These are phyloP conservation scores for Knufia fluminis DNA, from an alignment of 2,329 filamentous ascomycete genomes.

Conservation along the genomic window DNA sequence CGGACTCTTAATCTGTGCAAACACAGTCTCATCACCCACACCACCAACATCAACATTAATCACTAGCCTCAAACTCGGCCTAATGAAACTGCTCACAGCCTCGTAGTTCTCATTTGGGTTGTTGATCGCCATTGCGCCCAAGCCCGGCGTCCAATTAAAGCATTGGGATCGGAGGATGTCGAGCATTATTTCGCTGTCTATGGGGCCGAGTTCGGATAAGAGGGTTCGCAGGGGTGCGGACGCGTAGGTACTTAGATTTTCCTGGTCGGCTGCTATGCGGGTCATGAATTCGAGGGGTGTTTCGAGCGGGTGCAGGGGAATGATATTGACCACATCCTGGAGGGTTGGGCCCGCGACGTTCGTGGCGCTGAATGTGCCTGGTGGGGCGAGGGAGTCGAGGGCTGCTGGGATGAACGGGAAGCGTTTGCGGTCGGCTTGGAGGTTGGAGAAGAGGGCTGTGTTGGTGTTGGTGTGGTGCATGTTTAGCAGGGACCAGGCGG, in stretches of 20 bases:
- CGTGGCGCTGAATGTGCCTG: conserved; percentile 1
- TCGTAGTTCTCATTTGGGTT: conserved; percentile 5
- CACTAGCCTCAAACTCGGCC: conserved; percentile 6
- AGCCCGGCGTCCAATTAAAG: conserved; percentile 4
- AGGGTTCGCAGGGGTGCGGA: conserved; percentile 1
- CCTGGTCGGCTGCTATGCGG: neutral
- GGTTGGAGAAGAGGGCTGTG: conserved; percentile 3
- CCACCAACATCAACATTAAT: conserved; percentile 6
- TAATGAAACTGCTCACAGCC: neutral
- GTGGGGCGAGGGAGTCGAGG: neutral
- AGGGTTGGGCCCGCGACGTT: conserved; percentile 2
- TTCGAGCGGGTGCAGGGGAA: neutral
- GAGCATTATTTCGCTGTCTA: conserved; percentile 1
- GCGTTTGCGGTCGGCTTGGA: conserved; percentile 3
- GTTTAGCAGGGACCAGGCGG: conserved; percentile 7
- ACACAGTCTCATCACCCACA: conserved; percentile 1
- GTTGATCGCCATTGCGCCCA: neutral
- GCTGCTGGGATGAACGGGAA: conserved; percentile 4
- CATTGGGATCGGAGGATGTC: conserved; percentile 1
- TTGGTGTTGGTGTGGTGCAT: neutral
- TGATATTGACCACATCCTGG: conserved; percentile 7
- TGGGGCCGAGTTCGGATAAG: neutral
- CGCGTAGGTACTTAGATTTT: conserved; percentile 3
- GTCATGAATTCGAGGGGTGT: neutral
- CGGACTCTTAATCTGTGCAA: conserved; percentile 2